phyloP scores from a whole-genome alignment of 1,139 yeast genomes.

The Sugiyamaella neomexicana region DNA sequence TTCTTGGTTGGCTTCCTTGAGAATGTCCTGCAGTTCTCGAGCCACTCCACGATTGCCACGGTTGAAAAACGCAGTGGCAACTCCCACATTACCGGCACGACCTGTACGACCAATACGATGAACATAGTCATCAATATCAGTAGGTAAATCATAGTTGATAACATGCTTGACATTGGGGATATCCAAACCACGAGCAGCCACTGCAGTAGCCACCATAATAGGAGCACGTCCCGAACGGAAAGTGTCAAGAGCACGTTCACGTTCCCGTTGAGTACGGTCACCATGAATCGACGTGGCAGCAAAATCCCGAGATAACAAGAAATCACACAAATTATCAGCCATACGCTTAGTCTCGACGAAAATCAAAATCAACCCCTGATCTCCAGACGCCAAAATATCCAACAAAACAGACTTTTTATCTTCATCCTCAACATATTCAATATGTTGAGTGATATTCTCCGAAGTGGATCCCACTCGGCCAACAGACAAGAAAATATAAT shows the following conservation, averaged over 20 bases:
- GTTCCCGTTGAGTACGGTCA: slow-evolving; percentile 96
- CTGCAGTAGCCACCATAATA: slow-evolving; percentile 95
- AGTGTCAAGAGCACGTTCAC: slow-evolving; percentile 93
- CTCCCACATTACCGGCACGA: slow-evolving; percentile 99
- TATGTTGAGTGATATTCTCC: slow-evolving; percentile 93
- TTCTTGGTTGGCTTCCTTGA: slow-evolving; percentile 96
- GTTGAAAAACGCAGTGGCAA: slow-evolving; percentile 97
- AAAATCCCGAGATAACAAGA: slow-evolving; percentile 82
- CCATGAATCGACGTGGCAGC: slow-evolving; percentile 99
- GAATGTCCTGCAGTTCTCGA: slow-evolving; percentile 82
- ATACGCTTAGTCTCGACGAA: slow-evolving; percentile 98
- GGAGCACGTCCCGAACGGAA: slow-evolving; percentile 88
- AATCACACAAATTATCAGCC: slow-evolving; percentile 96
- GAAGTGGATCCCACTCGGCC: slow-evolving; percentile 99
- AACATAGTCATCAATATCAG: slow-evolving; percentile 96
- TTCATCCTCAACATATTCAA: slow-evolving; percentile 89
- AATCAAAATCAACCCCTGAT: slow-evolving; percentile 80
- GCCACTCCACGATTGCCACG: slow-evolving; percentile 89
- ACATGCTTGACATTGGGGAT: slow-evolving; percentile 98
- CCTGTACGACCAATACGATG: slow-evolving; percentile 99
- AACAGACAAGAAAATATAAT: slow-evolving; percentile 91
- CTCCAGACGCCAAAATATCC: slow-evolving; percentile 75
- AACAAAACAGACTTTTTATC: slow-evolving; percentile 91
- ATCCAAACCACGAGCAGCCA: slow-evolving; percentile 99
- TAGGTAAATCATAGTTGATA: slow-evolving; percentile 93